A percentile compares a stretch with the other conserved stretches of the same genome.
These are phyloP conservation scores for Eucalyptus lansdowneana DNA, from an alignment of 345 rosid species.

Conservation along the genomic window DNA sequence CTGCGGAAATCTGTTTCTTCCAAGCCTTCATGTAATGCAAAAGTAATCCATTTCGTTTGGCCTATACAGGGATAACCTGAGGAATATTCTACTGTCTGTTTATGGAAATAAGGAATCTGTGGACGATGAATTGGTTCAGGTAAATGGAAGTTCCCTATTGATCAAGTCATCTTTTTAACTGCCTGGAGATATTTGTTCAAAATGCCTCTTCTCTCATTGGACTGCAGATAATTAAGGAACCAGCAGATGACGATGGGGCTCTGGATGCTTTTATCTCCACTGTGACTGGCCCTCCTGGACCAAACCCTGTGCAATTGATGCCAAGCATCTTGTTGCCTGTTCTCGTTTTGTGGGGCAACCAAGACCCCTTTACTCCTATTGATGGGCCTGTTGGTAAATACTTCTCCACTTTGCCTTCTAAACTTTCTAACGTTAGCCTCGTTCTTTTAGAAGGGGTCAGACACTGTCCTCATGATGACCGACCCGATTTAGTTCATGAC, in stretches of 20 bases:
- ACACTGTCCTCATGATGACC: slow-evolving; percentile 88
- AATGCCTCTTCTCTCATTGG: background rate
- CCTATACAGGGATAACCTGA: slow-evolving; percentile 53
- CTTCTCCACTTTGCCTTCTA: slow-evolving; percentile 53
- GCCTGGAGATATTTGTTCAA: background rate
- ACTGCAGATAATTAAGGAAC: slow-evolving; percentile 64
- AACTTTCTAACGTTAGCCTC: slow-evolving; percentile 46
- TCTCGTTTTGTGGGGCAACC: slow-evolving; percentile 72
- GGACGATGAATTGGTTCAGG: slow-evolving; percentile 80
- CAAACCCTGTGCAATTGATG: slow-evolving; percentile 55
- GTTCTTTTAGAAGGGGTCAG: slow-evolving; percentile 66
- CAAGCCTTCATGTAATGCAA: background rate
- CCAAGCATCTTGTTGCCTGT: slow-evolving; percentile 44
- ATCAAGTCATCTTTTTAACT: background rate
- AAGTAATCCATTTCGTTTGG: background rate
- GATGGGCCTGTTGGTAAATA: slow-evolving; percentile 84
- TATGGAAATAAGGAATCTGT: slow-evolving; percentile 73
- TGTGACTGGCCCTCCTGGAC: slow-evolving; percentile 94
- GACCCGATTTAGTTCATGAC: slow-evolving; percentile 60
- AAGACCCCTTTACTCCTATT: slow-evolving; percentile 77
- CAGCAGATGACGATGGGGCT: slow-evolving; percentile 75
- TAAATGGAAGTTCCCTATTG: background rate
- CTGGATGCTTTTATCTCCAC: slow-evolving; percentile 83
- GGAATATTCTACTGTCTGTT: slow-evolving; percentile 45
- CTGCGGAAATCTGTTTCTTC: background rate